phyloP scores from a whole-genome alignment of 1,284 basidiomycete species.

The Ceratobasidium sp. region DNA sequence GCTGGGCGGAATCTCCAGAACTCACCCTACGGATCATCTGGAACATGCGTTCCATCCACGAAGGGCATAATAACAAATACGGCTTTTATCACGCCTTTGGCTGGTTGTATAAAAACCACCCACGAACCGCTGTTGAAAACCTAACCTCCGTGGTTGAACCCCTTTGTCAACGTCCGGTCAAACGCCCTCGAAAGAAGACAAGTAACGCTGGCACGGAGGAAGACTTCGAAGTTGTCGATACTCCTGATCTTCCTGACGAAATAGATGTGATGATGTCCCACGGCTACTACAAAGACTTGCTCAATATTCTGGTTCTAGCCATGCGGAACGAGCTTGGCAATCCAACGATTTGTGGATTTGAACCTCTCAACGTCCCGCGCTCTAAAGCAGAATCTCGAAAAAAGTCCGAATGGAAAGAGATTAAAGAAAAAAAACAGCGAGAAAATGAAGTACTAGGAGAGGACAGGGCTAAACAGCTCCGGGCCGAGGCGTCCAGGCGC shows the following conservation, averaged over 20 bases:
- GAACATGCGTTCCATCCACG: conserved; percentile 66
- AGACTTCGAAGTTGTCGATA: conserved; percentile 21
- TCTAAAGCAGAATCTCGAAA: conserved; percentile 15
- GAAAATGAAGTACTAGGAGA: conserved; percentile 41
- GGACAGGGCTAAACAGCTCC: conserved; percentile 46
- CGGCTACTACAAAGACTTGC: conserved; percentile 73
- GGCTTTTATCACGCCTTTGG: conserved; percentile 65
- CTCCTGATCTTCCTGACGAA: conserved; percentile 40
- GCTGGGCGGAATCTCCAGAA: conserved; percentile 62
- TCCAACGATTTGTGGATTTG: conserved; percentile 49
- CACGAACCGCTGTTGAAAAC: conserved; percentile 68
- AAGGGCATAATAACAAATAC: conserved; percentile 59
- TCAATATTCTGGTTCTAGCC: conserved; percentile 67
- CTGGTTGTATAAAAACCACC: conserved; percentile 68
- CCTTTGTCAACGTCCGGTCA: conserved; percentile 52
- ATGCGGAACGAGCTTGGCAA: conserved; percentile 56
- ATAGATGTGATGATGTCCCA: conserved; percentile 52
- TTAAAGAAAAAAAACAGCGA: conserved; percentile 13
- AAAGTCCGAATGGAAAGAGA: not conserved
- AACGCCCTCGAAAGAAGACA: conserved; percentile 34
- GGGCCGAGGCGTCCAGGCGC: conserved; percentile 46
- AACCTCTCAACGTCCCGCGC: conserved; percentile 42
- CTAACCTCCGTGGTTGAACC: conserved; percentile 59
- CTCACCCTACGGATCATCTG: conserved; percentile 66
- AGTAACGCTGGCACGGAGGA: conserved; percentile 16